phyloP scores from a whole-genome alignment of 306 rosid species.

The Cicer bijugum region DNA sequence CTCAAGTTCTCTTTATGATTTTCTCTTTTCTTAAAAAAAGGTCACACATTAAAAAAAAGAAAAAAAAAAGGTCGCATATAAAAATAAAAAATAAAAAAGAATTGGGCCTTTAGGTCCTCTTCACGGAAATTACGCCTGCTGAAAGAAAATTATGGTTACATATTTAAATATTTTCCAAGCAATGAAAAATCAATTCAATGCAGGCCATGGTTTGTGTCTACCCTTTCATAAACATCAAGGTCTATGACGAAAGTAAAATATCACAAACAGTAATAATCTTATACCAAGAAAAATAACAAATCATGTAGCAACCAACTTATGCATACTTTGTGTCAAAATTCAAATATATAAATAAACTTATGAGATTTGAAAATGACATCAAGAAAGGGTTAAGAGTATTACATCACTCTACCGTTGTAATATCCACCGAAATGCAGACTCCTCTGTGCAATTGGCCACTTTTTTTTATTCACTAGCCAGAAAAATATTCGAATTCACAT shows the following conservation, averaged over 20 bases:
- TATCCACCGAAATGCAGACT: neutral
- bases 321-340: neutral
- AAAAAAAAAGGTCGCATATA: too few species aligned
- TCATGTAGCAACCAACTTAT: neutral
- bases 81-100: too few species aligned
- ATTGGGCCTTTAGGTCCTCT: neutral
- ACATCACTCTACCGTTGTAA: neutral
- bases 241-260: neutral
- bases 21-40: neutral
- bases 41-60: neutral
- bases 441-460: too few species aligned
- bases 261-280: neutral
- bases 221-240: conserved; percentile 32
- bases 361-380: neutral
- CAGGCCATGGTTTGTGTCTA: conserved; percentile 29
- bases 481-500: too few species aligned
- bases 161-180: neutral
- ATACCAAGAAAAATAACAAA: conserved; percentile 4
- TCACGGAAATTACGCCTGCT: neutral
- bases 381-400: neutral
- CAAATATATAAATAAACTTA: too few species aligned
- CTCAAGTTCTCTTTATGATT: too few species aligned
- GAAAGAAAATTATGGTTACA: neutral
- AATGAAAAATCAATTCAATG: conserved; percentile 26
- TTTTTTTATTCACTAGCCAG: too few species aligned